These are phyloP conservation scores for Hylodesmum podocarpum DNA, from an alignment of 306 rosid genomes.

Conservation along the genomic window DNA sequence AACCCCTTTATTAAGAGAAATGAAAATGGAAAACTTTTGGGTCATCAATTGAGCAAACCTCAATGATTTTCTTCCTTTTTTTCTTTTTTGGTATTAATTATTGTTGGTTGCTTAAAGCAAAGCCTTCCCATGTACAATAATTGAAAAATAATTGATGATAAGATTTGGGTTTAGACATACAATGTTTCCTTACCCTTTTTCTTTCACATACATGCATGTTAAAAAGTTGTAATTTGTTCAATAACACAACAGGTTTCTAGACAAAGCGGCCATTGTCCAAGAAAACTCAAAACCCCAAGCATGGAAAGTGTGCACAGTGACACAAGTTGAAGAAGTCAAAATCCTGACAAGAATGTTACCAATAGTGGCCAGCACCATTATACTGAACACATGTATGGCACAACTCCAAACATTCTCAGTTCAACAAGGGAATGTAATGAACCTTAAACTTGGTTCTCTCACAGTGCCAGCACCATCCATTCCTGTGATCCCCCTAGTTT, in stretches of 20 bases:
- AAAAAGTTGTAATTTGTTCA: slow-evolving; percentile 10
- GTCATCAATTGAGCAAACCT: not conserved
- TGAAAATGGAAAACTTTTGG: not conserved
- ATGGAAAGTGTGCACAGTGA: slow-evolving; percentile 78
- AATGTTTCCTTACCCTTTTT: not conserved
- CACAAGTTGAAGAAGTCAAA: slow-evolving; percentile 91
- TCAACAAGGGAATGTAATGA: slow-evolving; percentile 66
- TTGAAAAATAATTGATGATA: slow-evolving; percentile 23
- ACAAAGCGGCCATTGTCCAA: slow-evolving; percentile 66
- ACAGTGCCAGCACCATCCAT: slow-evolving; percentile 73
- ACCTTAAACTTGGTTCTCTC: slow-evolving; percentile 52
- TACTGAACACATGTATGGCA: slow-evolving; percentile 87
- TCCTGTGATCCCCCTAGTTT: slow-evolving; percentile 70
- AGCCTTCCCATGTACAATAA: slow-evolving; percentile 23
- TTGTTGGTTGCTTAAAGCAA: not conserved
- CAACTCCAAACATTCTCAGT: slow-evolving; percentile 92
- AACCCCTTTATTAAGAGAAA: not conserved
- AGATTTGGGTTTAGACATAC: not conserved
- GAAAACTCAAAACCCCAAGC: slow-evolving; percentile 39
- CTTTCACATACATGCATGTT: slow-evolving; percentile 7
- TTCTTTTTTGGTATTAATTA: not conserved
- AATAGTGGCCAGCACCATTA: slow-evolving; percentile 69
- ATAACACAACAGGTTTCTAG: slow-evolving; percentile 61
- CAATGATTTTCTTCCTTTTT: not conserved
- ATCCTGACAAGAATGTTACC: slow-evolving; percentile 80